Percentiles rank a stretch among this genome's conserved stretches.
These are phyloP conservation scores for Jackrogersella multiformis DNA, from an alignment of 495 filamentous ascomycete genomes.

Conservation along the genomic window DNA sequence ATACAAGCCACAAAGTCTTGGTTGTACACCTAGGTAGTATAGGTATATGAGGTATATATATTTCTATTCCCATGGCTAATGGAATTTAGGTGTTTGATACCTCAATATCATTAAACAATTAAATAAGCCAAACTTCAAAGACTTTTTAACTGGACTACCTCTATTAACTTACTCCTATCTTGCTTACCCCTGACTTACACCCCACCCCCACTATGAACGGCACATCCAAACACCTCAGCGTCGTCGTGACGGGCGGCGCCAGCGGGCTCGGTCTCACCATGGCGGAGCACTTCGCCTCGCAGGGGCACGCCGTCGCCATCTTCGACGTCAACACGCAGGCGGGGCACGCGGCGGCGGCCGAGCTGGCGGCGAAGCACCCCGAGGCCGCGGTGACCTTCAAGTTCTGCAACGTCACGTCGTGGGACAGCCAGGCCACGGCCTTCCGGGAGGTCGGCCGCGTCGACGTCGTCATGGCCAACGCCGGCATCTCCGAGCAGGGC, in stretches of 20 bases:
- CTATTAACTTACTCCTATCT: not conserved
- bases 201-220: constrained; percentile 21
- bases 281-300: constrained; percentile 57
- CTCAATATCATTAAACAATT: constrained; percentile 2
- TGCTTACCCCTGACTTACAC: not conserved
- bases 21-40: too few species aligned
- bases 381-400: constrained; percentile 52
- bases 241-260: constrained; percentile 60
- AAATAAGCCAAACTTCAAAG: not conserved
- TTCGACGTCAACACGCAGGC: constrained; percentile 59
- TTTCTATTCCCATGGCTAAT: not conserved
- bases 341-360: constrained; percentile 45
- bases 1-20: not conserved
- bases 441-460: constrained; percentile 57
- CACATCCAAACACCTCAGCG: constrained; percentile 28
- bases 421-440: constrained; percentile 56
- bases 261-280: constrained; percentile 65
- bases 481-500: constrained; percentile 62
- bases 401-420: constrained; percentile 58
- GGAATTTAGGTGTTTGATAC: not conserved
- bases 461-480: constrained; percentile 66
- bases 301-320: constrained; percentile 57
- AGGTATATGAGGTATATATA: not conserved
- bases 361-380: constrained; percentile 50
- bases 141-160: not conserved